phyloP scores from a whole-genome alignment of 2,329 filamentous ascomycete species.

The Tolypocladium inflatum region DNA sequence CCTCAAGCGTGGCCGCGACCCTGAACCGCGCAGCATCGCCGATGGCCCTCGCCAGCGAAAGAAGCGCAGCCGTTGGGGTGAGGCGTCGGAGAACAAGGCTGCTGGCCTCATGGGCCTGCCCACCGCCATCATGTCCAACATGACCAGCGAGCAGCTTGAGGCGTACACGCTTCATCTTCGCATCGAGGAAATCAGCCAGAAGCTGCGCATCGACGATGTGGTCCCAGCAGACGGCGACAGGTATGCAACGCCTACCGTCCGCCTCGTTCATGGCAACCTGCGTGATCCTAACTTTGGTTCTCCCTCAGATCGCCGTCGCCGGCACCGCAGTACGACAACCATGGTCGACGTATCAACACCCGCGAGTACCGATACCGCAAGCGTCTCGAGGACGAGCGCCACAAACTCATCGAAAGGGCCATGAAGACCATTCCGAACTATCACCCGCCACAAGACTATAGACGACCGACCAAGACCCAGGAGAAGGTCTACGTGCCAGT shows the following conservation, averaged over 20 bases:
- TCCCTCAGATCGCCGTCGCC: constrained; percentile 78
- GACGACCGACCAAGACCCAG: constrained; percentile 98
- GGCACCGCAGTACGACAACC: constrained; percentile 96
- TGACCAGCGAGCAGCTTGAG: constrained; percentile 97
- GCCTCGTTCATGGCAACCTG: background rate
- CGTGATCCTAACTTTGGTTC: constrained; percentile 6
- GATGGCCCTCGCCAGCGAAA: constrained; percentile 85
- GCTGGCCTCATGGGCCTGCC: constrained; percentile 95
- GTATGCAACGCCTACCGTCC: constrained; percentile 39
- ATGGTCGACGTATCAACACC: constrained; percentile 98
- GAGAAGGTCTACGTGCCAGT: constrained; percentile 99
- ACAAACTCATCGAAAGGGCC: constrained; percentile 97
- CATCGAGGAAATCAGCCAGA: constrained; percentile 98
- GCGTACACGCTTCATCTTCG: constrained; percentile 93
- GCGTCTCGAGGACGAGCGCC: constrained; percentile 93
- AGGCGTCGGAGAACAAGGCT: constrained; percentile 96
- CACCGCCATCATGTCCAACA: constrained; percentile 91
- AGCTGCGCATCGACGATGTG: constrained; percentile 97
- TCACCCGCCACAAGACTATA: constrained; percentile 95
- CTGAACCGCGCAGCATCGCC: constrained; percentile 57
- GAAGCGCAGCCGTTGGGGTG: constrained; percentile 98
- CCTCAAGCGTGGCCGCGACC: constrained; percentile 85
- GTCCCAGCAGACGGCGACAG: constrained; percentile 93
- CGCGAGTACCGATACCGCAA: constrained; percentile 98
- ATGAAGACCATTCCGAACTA: constrained; percentile 99